Percentiles rank a stretch among this genome's conserved stretches.
These are phyloP conservation scores for Lophium mytilinum DNA, from an alignment of 495 filamentous ascomycete genomes.

Conservation along the genomic window DNA sequence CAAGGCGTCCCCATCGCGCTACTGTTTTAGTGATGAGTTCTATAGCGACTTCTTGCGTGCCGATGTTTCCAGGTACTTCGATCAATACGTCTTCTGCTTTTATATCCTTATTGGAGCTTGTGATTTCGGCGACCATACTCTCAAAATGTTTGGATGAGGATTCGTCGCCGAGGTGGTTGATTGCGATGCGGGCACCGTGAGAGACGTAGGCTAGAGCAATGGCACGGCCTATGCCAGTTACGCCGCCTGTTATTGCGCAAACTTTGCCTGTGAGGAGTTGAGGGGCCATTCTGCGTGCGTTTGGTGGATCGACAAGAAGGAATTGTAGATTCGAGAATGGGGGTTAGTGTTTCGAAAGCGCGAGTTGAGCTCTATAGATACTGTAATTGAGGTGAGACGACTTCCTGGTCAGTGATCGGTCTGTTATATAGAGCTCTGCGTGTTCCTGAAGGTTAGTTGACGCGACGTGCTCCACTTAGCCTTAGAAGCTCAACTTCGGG, in stretches of 20 bases:
- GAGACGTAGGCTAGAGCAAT: slow-evolving; percentile 35
- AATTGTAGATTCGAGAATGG: no score
- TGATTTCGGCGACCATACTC: slow-evolving; percentile 26
- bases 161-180: slow-evolving; percentile 35
- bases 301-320: no score
- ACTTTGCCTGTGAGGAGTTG: slow-evolving; percentile 32
- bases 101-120: slow-evolving; percentile 1
- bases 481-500: no score
- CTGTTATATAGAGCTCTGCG: no score
- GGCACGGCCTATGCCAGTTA: slow-evolving; percentile 34
- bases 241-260: slow-evolving; percentile 33
- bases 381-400: no score
- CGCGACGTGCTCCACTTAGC: no score
- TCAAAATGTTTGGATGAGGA: slow-evolving; percentile 30
- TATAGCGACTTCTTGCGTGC: slow-evolving; percentile 32
- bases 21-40: slow-evolving; percentile 29
- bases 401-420: no score
- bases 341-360: no score
- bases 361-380: no score
- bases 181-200: slow-evolving; percentile 33
- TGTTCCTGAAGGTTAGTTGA: no score
- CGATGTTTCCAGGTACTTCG: slow-evolving; percentile 34
- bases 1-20: slow-evolving; percentile 51
- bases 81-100: slow-evolving; percentile 19
- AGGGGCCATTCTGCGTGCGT: slow-evolving; percentile 1